These are phyloP conservation scores for Nymphaea colorata DNA, from an alignment of 164 flowering plant species.

Conservation along the genomic window DNA sequence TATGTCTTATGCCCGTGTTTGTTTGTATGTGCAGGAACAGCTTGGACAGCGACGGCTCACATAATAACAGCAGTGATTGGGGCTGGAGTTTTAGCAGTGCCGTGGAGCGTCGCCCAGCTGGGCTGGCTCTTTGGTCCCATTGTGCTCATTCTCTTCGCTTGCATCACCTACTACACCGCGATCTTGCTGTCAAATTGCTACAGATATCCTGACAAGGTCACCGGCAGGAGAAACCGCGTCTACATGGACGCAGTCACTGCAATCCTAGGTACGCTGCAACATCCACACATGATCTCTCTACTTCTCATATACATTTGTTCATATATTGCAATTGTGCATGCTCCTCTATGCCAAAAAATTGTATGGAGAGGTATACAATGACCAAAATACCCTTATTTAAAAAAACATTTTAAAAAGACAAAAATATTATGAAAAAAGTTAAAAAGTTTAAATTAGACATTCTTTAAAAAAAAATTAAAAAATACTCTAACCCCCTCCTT, in stretches of 20 bases:
- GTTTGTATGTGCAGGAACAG: slow-evolving; percentile 1
- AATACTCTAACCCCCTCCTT: too few species aligned
- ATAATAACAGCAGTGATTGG: slow-evolving; percentile 24
- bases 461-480: too few species aligned
- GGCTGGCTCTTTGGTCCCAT: slow-evolving; percentile 33
- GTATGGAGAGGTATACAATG: too few species aligned
- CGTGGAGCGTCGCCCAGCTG: slow-evolving; percentile 39
- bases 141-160: slow-evolving; percentile 17
- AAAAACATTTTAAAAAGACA: too few species aligned
- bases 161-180: slow-evolving; percentile 22
- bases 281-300: background rate
- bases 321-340: too few species aligned
- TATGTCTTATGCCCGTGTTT: too few species aligned
- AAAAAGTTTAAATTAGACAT: too few species aligned
- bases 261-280: slow-evolving; percentile 1
- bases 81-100: slow-evolving; percentile 29
- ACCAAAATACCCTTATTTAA: too few species aligned
- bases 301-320: too few species aligned
- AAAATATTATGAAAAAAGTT: too few species aligned
- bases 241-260: slow-evolving; percentile 8
- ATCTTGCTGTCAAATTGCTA: slow-evolving; percentile 27
- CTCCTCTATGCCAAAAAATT: too few species aligned
- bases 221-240: slow-evolving; percentile 5
- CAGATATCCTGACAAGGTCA: slow-evolving; percentile 25
- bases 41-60: too few species aligned